phyloP scores from a whole-genome alignment of 2,329 filamentous ascomycete genomes.

The Colletotrichum navitas region DNA sequence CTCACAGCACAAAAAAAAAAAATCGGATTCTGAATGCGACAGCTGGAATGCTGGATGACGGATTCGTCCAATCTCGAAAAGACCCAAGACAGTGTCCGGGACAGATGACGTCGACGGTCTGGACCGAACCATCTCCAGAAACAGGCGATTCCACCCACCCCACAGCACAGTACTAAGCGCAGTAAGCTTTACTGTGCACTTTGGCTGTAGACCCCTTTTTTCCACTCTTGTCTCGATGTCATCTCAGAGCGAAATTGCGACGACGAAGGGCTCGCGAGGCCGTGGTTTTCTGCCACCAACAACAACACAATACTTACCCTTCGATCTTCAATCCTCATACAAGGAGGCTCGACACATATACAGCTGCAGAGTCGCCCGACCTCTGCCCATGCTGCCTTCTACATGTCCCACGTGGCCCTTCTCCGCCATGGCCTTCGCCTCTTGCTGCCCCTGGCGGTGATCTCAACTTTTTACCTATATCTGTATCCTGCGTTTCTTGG shows the following conservation, averaged over 20 bases:
- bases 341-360: constrained; percentile 17
- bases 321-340: neutral
- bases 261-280: constrained; percentile 1
- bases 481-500: constrained; percentile 84
- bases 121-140: constrained; percentile 23
- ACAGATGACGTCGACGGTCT: constrained; percentile 39
- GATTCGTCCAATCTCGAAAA: neutral
- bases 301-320: constrained; percentile 7
- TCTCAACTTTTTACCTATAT: constrained; percentile 84
- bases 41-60: neutral
- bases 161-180: constrained; percentile 11
- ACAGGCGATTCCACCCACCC: neutral
- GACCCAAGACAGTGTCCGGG: constrained; percentile 1
- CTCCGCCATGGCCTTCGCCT: constrained; percentile 70
- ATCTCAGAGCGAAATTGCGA: constrained; percentile 8
- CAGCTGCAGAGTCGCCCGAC: constrained; percentile 35
- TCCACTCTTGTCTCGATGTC: constrained; percentile 12
- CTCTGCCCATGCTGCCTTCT: constrained; percentile 46
- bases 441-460: constrained; percentile 74
- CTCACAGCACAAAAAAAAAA: neutral
- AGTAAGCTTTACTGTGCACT: constrained; percentile 1
- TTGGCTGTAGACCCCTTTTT: constrained; percentile 34
- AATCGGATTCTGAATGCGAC: neutral
- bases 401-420: constrained; percentile 66
- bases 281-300: constrained; percentile 9